Evolutionary conservation across 2,329 filamentous ascomycete species (phyloP).

Genomic region (Neonectria punicea): DNA sequence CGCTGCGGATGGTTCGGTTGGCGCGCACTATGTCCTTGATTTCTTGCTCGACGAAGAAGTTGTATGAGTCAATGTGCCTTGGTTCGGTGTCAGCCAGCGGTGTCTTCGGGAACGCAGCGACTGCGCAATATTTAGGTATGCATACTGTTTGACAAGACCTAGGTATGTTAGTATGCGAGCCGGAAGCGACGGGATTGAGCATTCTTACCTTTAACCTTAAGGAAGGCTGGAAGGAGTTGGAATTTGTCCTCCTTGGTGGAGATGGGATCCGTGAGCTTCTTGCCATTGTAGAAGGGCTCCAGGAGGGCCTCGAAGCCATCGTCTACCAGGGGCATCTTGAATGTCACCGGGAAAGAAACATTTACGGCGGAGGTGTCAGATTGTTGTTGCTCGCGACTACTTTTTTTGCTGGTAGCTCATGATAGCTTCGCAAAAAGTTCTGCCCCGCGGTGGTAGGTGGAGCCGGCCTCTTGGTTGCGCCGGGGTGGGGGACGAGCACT

Average conservation of each 20-base stretch:
- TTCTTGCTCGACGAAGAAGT: slow-evolving; percentile 96
- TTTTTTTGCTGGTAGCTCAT: slow-evolving; percentile 40
- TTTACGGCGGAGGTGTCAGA: slow-evolving; percentile 37
- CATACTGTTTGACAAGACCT: slow-evolving; percentile 87
- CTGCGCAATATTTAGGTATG: neutral
- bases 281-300: slow-evolving; percentile 75
- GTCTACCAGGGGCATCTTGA: slow-evolving; percentile 64
- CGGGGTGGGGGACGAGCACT: slow-evolving; percentile 44
- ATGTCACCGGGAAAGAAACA: slow-evolving; percentile 47
- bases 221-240: slow-evolving; percentile 95
- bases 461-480: slow-evolving; percentile 37
- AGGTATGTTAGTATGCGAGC: slow-evolving; percentile 37
- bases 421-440: slow-evolving; percentile 48
- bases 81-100: slow-evolving; percentile 23
- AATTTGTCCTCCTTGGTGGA: slow-evolving; percentile 86
- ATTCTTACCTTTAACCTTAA: slow-evolving; percentile 86
- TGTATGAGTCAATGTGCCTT: slow-evolving; percentile 95
- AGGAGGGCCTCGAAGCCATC: slow-evolving; percentile 74
- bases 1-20: slow-evolving; percentile 88
- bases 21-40: slow-evolving; percentile 96
- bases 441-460: slow-evolving; percentile 45
- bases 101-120: neutral
- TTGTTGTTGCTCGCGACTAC: slow-evolving; percentile 27
- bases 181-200: slow-evolving; percentile 3
- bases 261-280: slow-evolving; percentile 73